phyloP scores from a whole-genome alignment of 768 basidiomycete species.

The Rhodotorula babjevae region DNA sequence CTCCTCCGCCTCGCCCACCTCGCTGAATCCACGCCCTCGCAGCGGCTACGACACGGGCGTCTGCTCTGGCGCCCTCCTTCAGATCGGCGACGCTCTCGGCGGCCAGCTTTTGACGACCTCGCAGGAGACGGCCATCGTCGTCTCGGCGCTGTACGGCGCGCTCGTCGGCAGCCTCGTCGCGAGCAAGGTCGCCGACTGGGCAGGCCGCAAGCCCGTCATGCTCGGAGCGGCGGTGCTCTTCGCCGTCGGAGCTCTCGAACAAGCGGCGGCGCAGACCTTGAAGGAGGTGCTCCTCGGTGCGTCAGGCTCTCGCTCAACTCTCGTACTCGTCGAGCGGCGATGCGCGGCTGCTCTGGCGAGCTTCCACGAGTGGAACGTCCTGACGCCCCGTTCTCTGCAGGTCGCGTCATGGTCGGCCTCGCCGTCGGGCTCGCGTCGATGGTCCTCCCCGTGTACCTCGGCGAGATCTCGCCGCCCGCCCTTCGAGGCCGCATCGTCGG shows the following conservation, averaged over 20 bases:
- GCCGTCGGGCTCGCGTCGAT: conserved; percentile 29
- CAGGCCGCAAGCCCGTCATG: conserved; percentile 30
- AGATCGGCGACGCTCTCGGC: conserved; percentile 11
- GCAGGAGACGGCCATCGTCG: conserved; percentile 31
- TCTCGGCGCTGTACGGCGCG: conserved; percentile 16
- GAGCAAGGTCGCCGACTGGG: conserved; percentile 14
- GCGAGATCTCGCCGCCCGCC: conserved; percentile 30
- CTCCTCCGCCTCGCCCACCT: no score
- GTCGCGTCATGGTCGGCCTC: conserved; percentile 26
- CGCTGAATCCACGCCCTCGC: not conserved
- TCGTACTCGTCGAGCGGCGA: no score
- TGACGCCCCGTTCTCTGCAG: not conserved
- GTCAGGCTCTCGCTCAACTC: not conserved
- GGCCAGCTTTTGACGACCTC: conserved; percentile 13
- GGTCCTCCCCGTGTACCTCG: conserved; percentile 32
- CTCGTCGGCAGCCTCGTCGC: conserved; percentile 14
- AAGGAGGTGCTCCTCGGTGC: conserved; percentile 36
- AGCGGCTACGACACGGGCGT: conserved; percentile 37
- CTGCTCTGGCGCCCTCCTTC: conserved; percentile 23
- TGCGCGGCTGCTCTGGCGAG: not conserved
- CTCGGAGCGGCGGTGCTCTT: conserved; percentile 25
- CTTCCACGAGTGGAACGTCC: no score
- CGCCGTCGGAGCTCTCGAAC: conserved; percentile 31
- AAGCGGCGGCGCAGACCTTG: conserved; percentile 29
- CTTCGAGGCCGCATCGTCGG: conserved; percentile 34